Percentiles rank a stretch among this genome's conserved stretches.
Evolutionary conservation across 140 eudicot species (phyloP).

Genomic region (Bidens hawaiensis): DNA sequence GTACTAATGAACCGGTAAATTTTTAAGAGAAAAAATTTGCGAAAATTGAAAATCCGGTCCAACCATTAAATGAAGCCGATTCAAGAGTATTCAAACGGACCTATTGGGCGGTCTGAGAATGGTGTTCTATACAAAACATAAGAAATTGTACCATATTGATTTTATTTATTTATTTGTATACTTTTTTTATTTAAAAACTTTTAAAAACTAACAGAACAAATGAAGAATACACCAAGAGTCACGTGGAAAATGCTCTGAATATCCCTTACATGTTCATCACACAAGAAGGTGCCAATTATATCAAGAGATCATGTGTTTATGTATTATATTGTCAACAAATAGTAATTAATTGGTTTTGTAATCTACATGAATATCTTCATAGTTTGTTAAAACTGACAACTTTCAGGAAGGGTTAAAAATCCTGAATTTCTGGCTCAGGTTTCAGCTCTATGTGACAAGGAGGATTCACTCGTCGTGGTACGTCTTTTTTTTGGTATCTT

Average conservation of each 20-base stretch:
- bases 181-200: background rate
- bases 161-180: background rate
- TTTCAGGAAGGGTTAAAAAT: slow-evolving; percentile 40
- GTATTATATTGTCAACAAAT: background rate
- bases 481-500: background rate
- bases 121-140: background rate
- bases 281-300: slow-evolving; percentile 33
- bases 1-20: background rate
- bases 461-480: slow-evolving; percentile 44
- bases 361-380: background rate
- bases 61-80: background rate
- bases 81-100: background rate
- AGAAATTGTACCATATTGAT: background rate
- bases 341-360: background rate
- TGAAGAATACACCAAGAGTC: slow-evolving; percentile 50
- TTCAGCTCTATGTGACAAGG: slow-evolving; percentile 26
- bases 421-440: slow-evolving; percentile 42
- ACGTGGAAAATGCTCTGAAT: slow-evolving; percentile 39
- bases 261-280: slow-evolving; percentile 51
- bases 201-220: slow-evolving; percentile 32
- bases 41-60: background rate
- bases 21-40: background rate
- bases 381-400: background rate
- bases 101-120: background rate
- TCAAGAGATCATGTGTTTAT: background rate